A percentile compares a stretch with the other conserved stretches of the same genome.
These are phyloP conservation scores for Zymoseptoria passerinii DNA, from an alignment of 2,329 filamentous ascomycete genomes.

Conservation along the genomic window DNA sequence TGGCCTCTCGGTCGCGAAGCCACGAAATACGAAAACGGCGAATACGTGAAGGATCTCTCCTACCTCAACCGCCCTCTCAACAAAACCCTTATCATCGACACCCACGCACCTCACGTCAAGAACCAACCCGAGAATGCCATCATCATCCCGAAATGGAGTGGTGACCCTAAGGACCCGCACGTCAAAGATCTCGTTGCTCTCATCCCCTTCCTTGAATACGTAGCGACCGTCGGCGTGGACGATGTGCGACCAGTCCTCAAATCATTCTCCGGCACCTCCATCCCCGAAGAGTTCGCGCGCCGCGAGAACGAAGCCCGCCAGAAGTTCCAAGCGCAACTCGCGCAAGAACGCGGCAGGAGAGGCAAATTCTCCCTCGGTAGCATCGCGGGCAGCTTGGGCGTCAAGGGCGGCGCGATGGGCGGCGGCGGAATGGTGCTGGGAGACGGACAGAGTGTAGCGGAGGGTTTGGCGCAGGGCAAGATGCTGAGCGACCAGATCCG, in stretches of 20 bases:
- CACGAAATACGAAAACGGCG: constrained; percentile 92
- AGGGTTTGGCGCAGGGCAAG: constrained; percentile 84
- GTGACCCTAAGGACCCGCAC: constrained; percentile 60
- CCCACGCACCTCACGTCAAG: constrained; percentile 69
- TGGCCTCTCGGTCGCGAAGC: constrained; percentile 94
- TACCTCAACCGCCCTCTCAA: constrained; percentile 94
- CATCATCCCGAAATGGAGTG: constrained; percentile 81
- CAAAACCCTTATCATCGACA: constrained; percentile 93
- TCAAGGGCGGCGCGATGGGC: constrained; percentile 52
- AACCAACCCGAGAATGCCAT: constrained; percentile 96
- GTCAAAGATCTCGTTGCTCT: constrained; percentile 70
- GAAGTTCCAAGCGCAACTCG: constrained; percentile 72
- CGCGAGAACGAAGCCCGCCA: constrained; percentile 79
- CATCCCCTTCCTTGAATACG: constrained; percentile 95
- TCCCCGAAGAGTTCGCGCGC: constrained; percentile 80
- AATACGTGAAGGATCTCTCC: constrained; percentile 97
- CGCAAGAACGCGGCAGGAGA: constrained; percentile 57
- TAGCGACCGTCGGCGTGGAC: constrained; percentile 83
- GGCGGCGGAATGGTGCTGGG: constrained; percentile 50
- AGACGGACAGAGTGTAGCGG: constrained; percentile 52
- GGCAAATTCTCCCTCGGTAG: constrained; percentile 56
- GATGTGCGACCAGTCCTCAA: constrained; percentile 64
- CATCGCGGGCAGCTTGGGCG: constrained; percentile 56
- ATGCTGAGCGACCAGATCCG: constrained; percentile 93
- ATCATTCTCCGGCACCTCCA: constrained; percentile 64